These are phyloP conservation scores for Bacterosira constricta DNA, from an alignment of 108 stramenopile genomes.

Conservation along the genomic window DNA sequence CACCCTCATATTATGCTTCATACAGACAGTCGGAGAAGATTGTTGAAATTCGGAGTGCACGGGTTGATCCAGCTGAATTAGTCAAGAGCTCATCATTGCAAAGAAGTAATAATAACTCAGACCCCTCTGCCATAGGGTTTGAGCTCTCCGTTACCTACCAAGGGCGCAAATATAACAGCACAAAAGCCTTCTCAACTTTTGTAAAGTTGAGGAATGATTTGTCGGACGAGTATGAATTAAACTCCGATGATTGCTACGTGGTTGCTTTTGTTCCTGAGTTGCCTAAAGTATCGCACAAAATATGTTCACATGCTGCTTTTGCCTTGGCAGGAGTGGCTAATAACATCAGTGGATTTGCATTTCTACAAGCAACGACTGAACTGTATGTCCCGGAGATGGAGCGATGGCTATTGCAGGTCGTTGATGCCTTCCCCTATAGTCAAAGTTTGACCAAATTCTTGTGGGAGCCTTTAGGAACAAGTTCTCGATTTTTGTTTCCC, in stretches of 20 bases:
- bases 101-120: slow-evolving; percentile 20
- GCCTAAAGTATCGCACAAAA: too few relatives aligned
- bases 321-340: slow-evolving; percentile 50
- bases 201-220: slow-evolving; percentile 68
- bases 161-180: slow-evolving; percentile 68
- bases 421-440: slow-evolving; percentile 62
- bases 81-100: slow-evolving; percentile 55
- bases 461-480: too few relatives aligned
- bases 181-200: slow-evolving; percentile 62
- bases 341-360: slow-evolving; percentile 62
- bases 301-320: slow-evolving; percentile 3
- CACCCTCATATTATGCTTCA: too few relatives aligned
- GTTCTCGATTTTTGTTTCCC: too few relatives aligned
- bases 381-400: slow-evolving; percentile 74
- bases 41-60: slow-evolving; percentile 60
- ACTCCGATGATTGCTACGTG: background rate
- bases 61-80: slow-evolving; percentile 59
- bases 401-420: slow-evolving; percentile 60
- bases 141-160: slow-evolving; percentile 65
- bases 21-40: slow-evolving; percentile 26
- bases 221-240: slow-evolving; percentile 48
- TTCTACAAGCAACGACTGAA: slow-evolving; percentile 60
- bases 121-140: slow-evolving; percentile 63
- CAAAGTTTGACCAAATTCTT: slow-evolving; percentile 64
- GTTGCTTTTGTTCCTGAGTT: slow-evolving; percentile 44